A percentile compares a stretch with the other conserved stretches of the same genome.
Evolutionary conservation across 768 basidiomycete species (phyloP).

Genomic region (Psilocybe tampanensis): DNA sequence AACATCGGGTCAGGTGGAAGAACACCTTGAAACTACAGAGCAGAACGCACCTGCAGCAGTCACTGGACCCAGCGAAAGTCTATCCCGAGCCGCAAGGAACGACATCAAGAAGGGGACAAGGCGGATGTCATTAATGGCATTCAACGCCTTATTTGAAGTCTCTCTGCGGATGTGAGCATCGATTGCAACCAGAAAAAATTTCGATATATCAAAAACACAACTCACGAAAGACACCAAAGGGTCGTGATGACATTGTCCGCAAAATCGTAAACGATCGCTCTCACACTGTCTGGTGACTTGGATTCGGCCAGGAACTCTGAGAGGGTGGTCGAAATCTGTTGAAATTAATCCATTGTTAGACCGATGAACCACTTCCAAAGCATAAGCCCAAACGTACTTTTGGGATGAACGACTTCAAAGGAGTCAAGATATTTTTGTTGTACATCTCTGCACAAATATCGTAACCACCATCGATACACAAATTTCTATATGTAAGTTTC

Average conservation of each 20-base stretch:
- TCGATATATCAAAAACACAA: constrained; percentile 15
- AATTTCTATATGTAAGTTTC: constrained; percentile 58
- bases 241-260: constrained; percentile 93
- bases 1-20: not conserved
- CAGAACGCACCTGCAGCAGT: constrained; percentile 71
- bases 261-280: constrained; percentile 81
- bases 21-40: not conserved
- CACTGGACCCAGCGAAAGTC: constrained; percentile 70
- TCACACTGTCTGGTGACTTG: constrained; percentile 68
- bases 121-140: constrained; percentile 79
- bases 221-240: constrained; percentile 94
- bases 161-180: constrained; percentile 56
- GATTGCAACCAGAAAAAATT: not conserved
- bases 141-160: constrained; percentile 91
- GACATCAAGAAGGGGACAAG: constrained; percentile 87
- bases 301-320: constrained; percentile 64
- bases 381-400: constrained; percentile 52
- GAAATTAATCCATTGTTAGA: not conserved
- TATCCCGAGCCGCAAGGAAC: constrained; percentile 75
- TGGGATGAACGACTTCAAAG: constrained; percentile 73
- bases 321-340: constrained; percentile 73
- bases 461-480: constrained; percentile 94
- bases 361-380: not conserved
- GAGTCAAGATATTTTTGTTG: constrained; percentile 89
- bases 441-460: constrained; percentile 97